Conservation (phyloP, 208 protist species). For the Leishmania tropica region DNA sequence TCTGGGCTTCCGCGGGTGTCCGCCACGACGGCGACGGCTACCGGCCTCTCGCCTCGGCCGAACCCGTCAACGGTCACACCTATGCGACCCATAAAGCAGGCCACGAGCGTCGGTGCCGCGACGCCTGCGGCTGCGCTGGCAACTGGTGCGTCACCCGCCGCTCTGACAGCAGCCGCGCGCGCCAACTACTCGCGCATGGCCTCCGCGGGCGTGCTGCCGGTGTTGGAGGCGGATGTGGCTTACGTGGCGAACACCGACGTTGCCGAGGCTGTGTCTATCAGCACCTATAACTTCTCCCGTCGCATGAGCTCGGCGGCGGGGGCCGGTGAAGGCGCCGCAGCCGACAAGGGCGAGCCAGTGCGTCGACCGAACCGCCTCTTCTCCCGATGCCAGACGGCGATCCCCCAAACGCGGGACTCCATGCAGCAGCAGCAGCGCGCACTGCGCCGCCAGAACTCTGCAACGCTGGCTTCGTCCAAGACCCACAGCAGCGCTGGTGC, state of each 20-base stretch:
- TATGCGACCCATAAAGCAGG: constrained; percentile 19
- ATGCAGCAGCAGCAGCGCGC: not conserved
- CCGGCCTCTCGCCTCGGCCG: not conserved
- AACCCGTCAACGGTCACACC: constrained; percentile 8
- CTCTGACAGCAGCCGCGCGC: constrained; percentile 4
- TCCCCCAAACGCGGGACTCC: not conserved
- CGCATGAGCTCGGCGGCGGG: constrained; percentile 31
- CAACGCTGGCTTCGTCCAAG: constrained; percentile 4
- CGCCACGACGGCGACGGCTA: not conserved
- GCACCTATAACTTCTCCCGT: constrained; percentile 58
- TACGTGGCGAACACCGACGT: constrained; percentile 61
- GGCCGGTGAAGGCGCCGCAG: constrained; percentile 3
- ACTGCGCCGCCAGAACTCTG: constrained; percentile 14
- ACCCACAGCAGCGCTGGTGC: constrained; percentile 2
- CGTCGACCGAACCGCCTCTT: constrained; percentile 22
- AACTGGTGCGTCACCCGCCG: not conserved
- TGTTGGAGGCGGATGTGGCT: constrained; percentile 53
- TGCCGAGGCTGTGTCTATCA: constrained; percentile 44
- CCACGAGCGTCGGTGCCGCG: not conserved
- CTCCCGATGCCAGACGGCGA: constrained; percentile 37
- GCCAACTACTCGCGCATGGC: constrained; percentile 36
- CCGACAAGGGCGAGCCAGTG: not conserved
- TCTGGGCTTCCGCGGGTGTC: constrained; percentile 15
- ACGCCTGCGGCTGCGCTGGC: constrained; percentile 7
- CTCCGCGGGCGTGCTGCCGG: constrained; percentile 48